Conservation (phyloP, 2,329 filamentous ascomycete species). For the Sporothrix euskadiensis region DNA sequence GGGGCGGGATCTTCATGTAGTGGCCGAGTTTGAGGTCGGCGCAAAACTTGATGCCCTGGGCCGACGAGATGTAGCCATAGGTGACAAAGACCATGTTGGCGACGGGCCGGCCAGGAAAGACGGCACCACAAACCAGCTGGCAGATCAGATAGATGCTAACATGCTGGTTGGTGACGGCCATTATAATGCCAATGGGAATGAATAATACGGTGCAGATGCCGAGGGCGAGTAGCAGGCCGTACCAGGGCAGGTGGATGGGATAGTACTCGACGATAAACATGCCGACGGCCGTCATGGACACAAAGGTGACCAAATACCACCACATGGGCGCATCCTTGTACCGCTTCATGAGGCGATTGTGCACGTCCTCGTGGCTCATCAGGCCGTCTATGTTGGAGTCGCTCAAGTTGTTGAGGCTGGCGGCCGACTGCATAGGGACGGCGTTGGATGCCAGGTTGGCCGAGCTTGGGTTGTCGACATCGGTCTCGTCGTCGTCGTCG, state of each 20-base stretch:
- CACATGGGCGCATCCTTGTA: conserved; percentile 79
- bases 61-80: conserved; percentile 85
- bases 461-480: conserved; percentile 21
- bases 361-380: conserved; percentile 74
- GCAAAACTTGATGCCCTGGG: conserved; percentile 86
- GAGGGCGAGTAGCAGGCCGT: conserved; percentile 76
- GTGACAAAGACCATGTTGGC: conserved; percentile 94
- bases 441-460: conserved; percentile 24
- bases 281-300: conserved; percentile 73
- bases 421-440: conserved; percentile 28
- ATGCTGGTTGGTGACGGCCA: conserved; percentile 90
- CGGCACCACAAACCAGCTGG: conserved; percentile 77
- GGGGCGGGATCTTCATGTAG: conserved; percentile 83
- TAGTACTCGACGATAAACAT: conserved; percentile 86
- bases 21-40: conserved; percentile 84
- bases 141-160: conserved; percentile 84
- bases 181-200: conserved; percentile 88
- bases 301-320: conserved; percentile 78
- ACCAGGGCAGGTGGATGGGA: conserved; percentile 82
- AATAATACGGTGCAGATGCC: conserved; percentile 78
- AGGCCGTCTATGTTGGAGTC: conserved; percentile 51
- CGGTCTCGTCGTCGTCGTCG: conserved; percentile 32
- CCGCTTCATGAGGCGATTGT: conserved; percentile 77
- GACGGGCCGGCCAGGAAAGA: conserved; percentile 82
- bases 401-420: conserved; percentile 15